phyloP scores from a whole-genome alignment of 148 eudicot genomes.

The Persicaria maculosa region DNA sequence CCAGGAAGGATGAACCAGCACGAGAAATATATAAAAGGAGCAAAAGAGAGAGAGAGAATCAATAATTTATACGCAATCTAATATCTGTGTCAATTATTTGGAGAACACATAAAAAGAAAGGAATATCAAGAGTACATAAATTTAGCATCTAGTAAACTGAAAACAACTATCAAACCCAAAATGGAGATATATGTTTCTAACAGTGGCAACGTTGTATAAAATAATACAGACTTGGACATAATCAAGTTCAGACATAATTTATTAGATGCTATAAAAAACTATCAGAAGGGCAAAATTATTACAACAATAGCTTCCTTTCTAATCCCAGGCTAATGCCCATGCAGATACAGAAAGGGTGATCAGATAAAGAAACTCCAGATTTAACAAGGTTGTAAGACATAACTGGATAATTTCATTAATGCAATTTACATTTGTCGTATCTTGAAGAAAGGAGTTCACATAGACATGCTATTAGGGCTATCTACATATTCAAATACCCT shows the following conservation, averaged over 20 bases:
- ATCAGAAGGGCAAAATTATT: too few relatives aligned
- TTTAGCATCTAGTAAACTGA: not conserved
- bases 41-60: not conserved
- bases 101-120: not conserved
- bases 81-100: not conserved
- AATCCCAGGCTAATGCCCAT: not conserved
- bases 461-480: not conserved
- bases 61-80: not conserved
- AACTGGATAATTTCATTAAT: conserved; percentile 1
- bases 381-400: not conserved
- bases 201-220: not conserved
- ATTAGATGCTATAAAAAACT: too few relatives aligned
- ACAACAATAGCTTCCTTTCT: not conserved
- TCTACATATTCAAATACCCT: not conserved
- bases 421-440: not conserved
- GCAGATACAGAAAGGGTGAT: not conserved
- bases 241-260: too few relatives aligned
- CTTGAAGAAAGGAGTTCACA: not conserved
- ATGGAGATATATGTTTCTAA: not conserved
- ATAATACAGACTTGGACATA: not conserved
- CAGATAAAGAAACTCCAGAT: not conserved
- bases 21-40: not conserved
- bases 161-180: not conserved
- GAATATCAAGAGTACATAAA: not conserved
- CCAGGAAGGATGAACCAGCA: not conserved